Evolutionary conservation across 1,284 basidiomycete species (phyloP).

Genomic region (Mycena sp.): DNA sequence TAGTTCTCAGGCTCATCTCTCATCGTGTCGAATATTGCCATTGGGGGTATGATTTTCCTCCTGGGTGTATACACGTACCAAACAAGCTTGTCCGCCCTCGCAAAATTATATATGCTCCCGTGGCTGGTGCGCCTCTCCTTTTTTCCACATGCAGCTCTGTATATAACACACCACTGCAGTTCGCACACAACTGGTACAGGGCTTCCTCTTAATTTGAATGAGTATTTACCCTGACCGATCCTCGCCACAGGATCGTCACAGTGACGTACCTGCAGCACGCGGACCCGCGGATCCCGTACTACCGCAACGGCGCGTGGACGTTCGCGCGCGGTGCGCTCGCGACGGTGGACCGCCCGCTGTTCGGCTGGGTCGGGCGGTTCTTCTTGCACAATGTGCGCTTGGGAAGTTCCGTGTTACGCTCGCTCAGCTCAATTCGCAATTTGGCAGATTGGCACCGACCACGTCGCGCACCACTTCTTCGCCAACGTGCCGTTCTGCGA

Average conservation of each 20-base stretch:
- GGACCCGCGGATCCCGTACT: constrained; percentile 52
- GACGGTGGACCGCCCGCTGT: constrained; percentile 64
- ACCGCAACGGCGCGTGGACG: constrained; percentile 53
- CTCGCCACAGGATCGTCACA: constrained; percentile 47
- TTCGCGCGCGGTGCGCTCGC: constrained; percentile 65
- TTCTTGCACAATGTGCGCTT: constrained; percentile 67
- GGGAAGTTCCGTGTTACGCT: too few species aligned
- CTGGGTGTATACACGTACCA: constrained; percentile 53
- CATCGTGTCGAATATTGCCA: constrained; percentile 65
- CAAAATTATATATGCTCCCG: constrained; percentile 58
- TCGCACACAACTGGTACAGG: constrained; percentile 53
- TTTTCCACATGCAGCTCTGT: too few species aligned
- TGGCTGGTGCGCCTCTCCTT: constrained; percentile 65
- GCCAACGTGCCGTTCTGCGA: constrained; percentile 41
- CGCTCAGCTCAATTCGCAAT: constrained; percentile 31
- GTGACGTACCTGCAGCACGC: constrained; percentile 55
- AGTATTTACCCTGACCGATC: neutral
- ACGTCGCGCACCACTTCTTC: constrained; percentile 40
- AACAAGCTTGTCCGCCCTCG: constrained; percentile 35
- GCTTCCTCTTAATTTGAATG: neutral
- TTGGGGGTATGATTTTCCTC: constrained; percentile 54
- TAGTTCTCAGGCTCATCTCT: constrained; percentile 49
- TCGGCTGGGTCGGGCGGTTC: constrained; percentile 66
- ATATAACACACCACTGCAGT: too few species aligned
- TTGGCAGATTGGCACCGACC: constrained; percentile 45